Base-by-base conservation (phyloP, 495 filamentous ascomycete species). In the Oidiodendron maius region DNA sequence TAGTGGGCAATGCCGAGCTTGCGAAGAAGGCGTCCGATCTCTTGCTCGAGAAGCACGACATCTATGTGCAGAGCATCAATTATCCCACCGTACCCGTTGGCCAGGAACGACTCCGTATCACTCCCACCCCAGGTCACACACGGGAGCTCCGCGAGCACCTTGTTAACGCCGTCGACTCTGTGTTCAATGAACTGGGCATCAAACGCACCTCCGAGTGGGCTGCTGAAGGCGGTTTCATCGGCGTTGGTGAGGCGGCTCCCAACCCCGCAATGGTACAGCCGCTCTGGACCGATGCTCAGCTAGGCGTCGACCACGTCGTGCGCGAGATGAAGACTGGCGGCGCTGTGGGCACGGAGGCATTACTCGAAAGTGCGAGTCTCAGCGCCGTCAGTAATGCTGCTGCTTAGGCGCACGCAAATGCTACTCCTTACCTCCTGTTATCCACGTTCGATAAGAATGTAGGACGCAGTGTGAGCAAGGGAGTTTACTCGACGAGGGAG, bases 11-110 rank as follows among this genome's bases (percentile, higher is more conserved):
- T 59, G 93, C 94, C 25, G 91, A 91, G 64, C 71, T 95, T n/a
- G 93, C 93, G 37, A 94, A 89, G 70, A 68, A 82, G 57, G 93
- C 94, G 5, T 89, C 82, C 22, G 93, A 98, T 63, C 78, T 90
- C 61, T 81, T 96, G 5, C 73, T 98, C 8, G 81, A 87, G 51
- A 81, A 93, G 48, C 83, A 93, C 66, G 80, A 80, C 39, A 97
- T 98, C 65, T 97, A 98, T 61, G 93, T 98, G 12, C 93, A 98
- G 67, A 88, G 88, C 48, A 97, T 98, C 76, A 98, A 98, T 70
- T 98, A 97, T 68, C 93, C 93, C 5, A 98, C 93, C 45, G 93
- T 98, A 1, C 93, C 93, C 1, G 86, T 91, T 4, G 93, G 93
- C 12, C 88, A 98, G 70, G 93, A 98, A 68, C 84, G 93, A 24